Evolutionary conservation across 129 eudicot genomes (phyloP).

Genomic region (Deinandra increscens): DNA sequence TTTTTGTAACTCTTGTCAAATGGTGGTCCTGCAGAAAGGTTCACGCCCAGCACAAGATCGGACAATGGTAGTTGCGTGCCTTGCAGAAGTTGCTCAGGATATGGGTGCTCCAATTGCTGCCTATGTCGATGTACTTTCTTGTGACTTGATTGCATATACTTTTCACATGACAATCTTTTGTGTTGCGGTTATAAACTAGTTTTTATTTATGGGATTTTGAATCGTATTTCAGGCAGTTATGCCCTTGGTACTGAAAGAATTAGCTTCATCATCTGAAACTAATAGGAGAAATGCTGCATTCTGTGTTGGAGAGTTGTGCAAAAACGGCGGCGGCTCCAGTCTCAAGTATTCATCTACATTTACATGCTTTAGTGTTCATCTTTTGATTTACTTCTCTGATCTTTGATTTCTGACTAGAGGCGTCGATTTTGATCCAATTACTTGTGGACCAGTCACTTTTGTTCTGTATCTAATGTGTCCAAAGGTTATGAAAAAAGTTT

Average conservation of each 20-base stretch:
- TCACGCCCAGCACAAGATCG: conserved; percentile 97
- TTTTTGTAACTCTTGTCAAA: conserved; percentile 16
- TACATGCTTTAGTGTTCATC: background rate
- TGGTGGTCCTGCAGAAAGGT: conserved; percentile 59
- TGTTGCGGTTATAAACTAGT: background rate
- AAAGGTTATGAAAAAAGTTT: background rate
- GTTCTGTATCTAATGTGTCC: background rate
- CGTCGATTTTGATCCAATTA: background rate
- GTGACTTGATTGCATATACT: conserved; percentile 2
- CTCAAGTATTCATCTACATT: conserved; percentile 61
- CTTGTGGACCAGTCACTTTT: background rate
- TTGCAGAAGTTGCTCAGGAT: conserved; percentile 97
- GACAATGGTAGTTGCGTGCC: conserved; percentile 98
- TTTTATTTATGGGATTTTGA: conserved; percentile 7
- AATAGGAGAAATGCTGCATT: conserved; percentile 98
- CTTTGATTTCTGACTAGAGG: background rate
- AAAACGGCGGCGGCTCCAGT: conserved; percentile 74
- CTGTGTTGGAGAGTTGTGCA: conserved; percentile 92
- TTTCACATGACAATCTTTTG: background rate
- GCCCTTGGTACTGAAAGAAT: conserved; percentile 86
- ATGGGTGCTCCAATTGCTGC: conserved; percentile 95
- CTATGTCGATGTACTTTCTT: conserved; percentile 69
- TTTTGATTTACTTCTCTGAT: background rate
- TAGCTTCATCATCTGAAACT: conserved; percentile 72
- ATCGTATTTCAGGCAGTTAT: conserved; percentile 66